Conservation (phyloP, 2,329 filamentous ascomycete genomes). For the Epichloe festucae region DNA sequence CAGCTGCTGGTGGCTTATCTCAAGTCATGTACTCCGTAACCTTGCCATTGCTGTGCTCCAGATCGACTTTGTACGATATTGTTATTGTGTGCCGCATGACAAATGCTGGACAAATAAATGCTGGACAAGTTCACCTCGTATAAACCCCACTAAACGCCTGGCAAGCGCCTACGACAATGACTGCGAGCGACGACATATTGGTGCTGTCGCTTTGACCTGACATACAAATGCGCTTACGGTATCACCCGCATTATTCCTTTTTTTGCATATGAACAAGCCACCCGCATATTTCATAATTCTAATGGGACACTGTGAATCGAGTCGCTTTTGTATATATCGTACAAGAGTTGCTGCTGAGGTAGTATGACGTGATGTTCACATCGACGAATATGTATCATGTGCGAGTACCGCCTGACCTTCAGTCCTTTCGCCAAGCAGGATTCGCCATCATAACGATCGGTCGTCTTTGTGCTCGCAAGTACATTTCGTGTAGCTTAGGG, state of each 20-base stretch:
- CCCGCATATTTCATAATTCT: neutral
- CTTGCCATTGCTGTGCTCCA: no score
- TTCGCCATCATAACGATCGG: constrained; percentile 49
- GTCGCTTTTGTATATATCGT: neutral
- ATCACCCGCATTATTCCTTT: neutral
- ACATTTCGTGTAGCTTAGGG: constrained; percentile 60
- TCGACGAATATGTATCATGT: constrained; percentile 4
- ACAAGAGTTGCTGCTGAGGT: constrained; percentile 1
- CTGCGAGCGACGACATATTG: no score
- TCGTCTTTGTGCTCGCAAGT: constrained; percentile 58
- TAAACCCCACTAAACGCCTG: neutral
- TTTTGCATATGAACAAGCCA: neutral
- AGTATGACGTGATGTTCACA: neutral
- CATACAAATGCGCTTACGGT: no score
- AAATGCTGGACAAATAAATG: neutral
- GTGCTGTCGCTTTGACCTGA: no score
- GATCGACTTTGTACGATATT: no score
- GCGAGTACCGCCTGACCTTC: neutral
- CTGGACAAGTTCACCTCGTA: neutral
- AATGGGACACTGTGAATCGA: neutral
- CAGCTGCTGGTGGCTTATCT: no score
- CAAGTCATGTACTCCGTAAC: no score
- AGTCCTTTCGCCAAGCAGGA: constrained; percentile 21
- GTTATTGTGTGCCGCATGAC: no score
- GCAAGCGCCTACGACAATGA: neutral